Percentiles rank a stretch among this genome's conserved stretches.
phyloP scores from a whole-genome alignment of 331 rosid species.

The Rosa hybrid region DNA sequence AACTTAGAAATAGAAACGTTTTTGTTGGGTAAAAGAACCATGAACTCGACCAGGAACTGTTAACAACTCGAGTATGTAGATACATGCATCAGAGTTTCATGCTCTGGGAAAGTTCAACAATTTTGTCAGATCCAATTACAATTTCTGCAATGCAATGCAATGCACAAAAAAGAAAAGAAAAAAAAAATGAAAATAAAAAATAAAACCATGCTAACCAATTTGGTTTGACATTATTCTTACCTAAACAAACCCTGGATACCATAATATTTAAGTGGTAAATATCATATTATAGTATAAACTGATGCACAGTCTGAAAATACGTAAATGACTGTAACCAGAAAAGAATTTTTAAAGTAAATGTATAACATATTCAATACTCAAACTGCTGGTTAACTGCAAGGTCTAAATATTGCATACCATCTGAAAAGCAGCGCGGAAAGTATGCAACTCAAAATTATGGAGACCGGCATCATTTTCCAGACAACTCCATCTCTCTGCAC shows the following conservation, averaged over 20 bases:
- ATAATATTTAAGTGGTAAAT: too few species aligned
- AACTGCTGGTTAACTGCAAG: neutral
- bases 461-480: constrained; percentile 65
- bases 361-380: neutral
- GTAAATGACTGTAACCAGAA: neutral
- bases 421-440: constrained; percentile 90
- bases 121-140: neutral
- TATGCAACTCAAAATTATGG: constrained; percentile 88
- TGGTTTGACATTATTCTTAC: neutral
- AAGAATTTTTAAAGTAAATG: neutral
- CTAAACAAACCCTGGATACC: neutral
- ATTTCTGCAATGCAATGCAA: neutral
- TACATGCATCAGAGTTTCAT: neutral
- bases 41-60: neutral
- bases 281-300: too few species aligned
- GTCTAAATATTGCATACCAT: constrained; percentile 51
- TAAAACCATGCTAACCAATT: neutral
- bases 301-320: neutral
- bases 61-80: neutral
- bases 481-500: constrained; percentile 95
- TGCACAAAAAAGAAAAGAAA: neutral
- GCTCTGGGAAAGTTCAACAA: neutral
- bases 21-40: neutral
- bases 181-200: too few species aligned
- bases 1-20: neutral